phyloP scores from a whole-genome alignment of 1,284 basidiomycete species.

The Ceratobasidium theobromae region DNA sequence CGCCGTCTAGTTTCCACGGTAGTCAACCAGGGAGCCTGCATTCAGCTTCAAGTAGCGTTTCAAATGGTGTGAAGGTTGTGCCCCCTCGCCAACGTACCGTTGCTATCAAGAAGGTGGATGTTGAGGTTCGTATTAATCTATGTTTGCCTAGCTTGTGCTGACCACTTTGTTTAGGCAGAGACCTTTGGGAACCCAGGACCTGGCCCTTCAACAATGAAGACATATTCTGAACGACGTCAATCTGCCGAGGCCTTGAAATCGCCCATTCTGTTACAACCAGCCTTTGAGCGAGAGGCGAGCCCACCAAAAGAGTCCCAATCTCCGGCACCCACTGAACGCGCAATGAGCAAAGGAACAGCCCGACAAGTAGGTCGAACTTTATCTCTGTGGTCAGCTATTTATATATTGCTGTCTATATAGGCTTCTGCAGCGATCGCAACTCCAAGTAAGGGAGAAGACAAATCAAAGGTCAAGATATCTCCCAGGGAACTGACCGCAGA shows the following conservation, averaged over 20 bases:
- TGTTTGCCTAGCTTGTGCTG: neutral
- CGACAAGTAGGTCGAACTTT: neutral
- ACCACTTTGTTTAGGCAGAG: neutral
- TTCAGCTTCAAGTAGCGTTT: constrained; percentile 18
- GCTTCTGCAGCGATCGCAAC: neutral
- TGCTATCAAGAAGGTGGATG: neutral
- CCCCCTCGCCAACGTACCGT: neutral
- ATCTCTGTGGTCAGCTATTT: neutral
- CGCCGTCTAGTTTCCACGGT: constrained; percentile 26
- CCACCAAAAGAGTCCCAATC: neutral
- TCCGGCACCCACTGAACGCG: neutral
- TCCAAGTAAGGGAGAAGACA: neutral
- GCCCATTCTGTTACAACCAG: neutral
- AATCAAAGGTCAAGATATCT: neutral
- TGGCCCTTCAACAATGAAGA: constrained; percentile 27
- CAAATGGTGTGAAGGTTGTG: neutral
- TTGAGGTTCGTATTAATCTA: neutral
- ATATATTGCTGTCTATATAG: neutral
- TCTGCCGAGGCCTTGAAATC: neutral
- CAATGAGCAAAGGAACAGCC: neutral
- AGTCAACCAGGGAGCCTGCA: constrained; percentile 18
- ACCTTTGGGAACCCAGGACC: constrained; percentile 20
- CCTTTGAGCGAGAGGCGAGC: neutral
- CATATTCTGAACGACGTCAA: constrained; percentile 19
- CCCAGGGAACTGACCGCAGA: neutral